Conservation (phyloP, 2,329 filamentous ascomycete genomes). For the Aspergillus quadrilineatus region DNA sequence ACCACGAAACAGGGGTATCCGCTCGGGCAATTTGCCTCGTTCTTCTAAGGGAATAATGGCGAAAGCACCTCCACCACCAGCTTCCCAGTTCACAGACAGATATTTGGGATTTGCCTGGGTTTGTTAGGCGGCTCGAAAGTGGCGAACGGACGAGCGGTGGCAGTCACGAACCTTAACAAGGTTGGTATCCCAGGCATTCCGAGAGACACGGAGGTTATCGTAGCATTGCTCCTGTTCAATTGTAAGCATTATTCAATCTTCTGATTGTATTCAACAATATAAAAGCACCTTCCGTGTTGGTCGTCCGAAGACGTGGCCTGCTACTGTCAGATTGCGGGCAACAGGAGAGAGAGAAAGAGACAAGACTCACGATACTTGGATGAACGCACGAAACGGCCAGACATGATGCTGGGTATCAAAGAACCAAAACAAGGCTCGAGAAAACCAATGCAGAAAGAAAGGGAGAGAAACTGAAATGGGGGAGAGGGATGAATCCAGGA, state of each 20-base stretch:
- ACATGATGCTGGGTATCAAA: conserved; percentile 50
- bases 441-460: conserved; percentile 18
- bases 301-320: conserved; percentile 98
- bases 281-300: conserved; percentile 72
- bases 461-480: conserved; percentile 10
- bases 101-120: conserved; percentile 87
- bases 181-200: conserved; percentile 99
- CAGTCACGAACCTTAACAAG: conserved; percentile 75
- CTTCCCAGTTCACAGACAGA: conserved; percentile 97
- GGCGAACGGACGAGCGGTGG: conserved; percentile 28
- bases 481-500: conserved; percentile 13
- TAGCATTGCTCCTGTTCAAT: conserved; percentile 79
- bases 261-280: not conserved
- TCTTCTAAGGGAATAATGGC: conserved; percentile 91
- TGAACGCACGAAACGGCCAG: conserved; percentile 69
- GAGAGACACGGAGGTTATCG: conserved; percentile 94
- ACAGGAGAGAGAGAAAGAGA: conserved; percentile 11
- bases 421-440: conserved; percentile 15
- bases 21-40: conserved; percentile 85
- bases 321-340: conserved; percentile 33
- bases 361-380: conserved; percentile 67
- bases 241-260: conserved; percentile 8
- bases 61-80: conserved; percentile 92
- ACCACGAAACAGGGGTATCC: conserved; percentile 90
- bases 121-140: conserved; percentile 22